Percentiles rank a stretch among this genome's conserved stretches.
These are phyloP conservation scores for Sporormia fimetaria DNA, from an alignment of 495 filamentous ascomycete genomes.

Conservation along the genomic window DNA sequence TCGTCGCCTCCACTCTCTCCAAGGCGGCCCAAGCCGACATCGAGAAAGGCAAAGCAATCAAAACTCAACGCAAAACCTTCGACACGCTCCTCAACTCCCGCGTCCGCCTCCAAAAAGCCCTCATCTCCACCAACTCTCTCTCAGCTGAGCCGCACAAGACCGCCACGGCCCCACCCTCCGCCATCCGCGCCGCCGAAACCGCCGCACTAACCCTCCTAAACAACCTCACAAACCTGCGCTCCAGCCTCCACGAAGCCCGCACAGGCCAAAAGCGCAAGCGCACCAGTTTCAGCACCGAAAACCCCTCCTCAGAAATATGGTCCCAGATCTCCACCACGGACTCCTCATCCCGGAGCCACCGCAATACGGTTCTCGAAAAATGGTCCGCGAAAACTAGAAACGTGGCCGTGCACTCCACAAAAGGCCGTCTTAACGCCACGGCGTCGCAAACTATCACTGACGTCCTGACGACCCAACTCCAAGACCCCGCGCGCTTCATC, in stretches of 20 bases:
- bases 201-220: slow-evolving; percentile 86
- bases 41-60: slow-evolving; percentile 75
- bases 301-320: slow-evolving; percentile 54
- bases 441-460: slow-evolving; percentile 53
- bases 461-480: slow-evolving; percentile 63
- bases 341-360: slow-evolving; percentile 37
- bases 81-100: slow-evolving; percentile 77
- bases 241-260: slow-evolving; percentile 44
- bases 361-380: slow-evolving; percentile 50
- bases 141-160: slow-evolving; percentile 23
- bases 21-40: slow-evolving; percentile 66
- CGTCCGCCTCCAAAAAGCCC: slow-evolving; percentile 81
- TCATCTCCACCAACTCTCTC: slow-evolving; percentile 71
- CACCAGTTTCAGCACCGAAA: slow-evolving; percentile 37
- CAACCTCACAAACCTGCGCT: slow-evolving; percentile 62
- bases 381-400: slow-evolving; percentile 52
- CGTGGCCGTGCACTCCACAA: slow-evolving; percentile 33
- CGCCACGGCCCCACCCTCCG: slow-evolving; percentile 19
- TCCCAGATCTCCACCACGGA: slow-evolving; percentile 59
- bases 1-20: slow-evolving; percentile 55
- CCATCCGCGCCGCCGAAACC: slow-evolving; percentile 66
- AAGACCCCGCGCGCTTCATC: slow-evolving; percentile 53
- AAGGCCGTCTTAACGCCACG: slow-evolving; percentile 30
- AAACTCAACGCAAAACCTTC: slow-evolving; percentile 69
- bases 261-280: slow-evolving; percentile 43